Conservation (phyloP, 164 flowering plant species). For the Tetrastigma voinierianum region DNA sequence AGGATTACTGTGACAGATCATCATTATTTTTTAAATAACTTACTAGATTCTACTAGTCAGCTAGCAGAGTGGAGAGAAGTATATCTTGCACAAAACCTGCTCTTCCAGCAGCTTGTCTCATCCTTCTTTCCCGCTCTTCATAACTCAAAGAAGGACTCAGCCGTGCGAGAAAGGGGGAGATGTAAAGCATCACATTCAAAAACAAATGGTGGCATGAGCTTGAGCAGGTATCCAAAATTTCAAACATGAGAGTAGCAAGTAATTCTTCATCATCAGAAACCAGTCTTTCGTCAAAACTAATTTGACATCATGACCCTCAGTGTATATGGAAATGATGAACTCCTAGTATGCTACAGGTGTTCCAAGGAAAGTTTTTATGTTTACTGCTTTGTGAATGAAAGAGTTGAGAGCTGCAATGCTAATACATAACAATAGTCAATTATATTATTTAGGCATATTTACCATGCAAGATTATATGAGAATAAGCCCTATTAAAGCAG, state of each 20-base stretch:
- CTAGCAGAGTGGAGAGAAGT: conserved; percentile 56
- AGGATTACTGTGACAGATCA: conserved; percentile 8
- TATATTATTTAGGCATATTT: background rate
- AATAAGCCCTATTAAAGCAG: too few relatives aligned
- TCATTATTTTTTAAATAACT: conserved; percentile 7
- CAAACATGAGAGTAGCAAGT: too few relatives aligned
- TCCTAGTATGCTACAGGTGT: too few relatives aligned
- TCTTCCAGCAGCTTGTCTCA: conserved; percentile 63
- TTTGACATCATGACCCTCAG: too few relatives aligned
- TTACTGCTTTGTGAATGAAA: background rate
- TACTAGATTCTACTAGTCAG: conserved; percentile 33
- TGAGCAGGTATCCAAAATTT: too few relatives aligned
- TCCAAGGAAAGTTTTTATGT: background rate
- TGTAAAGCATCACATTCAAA: background rate
- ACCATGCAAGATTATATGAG: too few relatives aligned
- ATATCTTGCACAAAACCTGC: conserved; percentile 76
- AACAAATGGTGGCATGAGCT: background rate
- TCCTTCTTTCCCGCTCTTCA: conserved; percentile 76
- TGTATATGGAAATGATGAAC: too few relatives aligned
- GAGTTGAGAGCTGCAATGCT: too few relatives aligned
- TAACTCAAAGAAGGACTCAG: conserved; percentile 60
- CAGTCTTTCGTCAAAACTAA: too few relatives aligned
- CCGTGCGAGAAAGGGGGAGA: conserved; percentile 40
- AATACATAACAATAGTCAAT: background rate
- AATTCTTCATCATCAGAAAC: too few relatives aligned